phyloP scores from a whole-genome alignment of 1,284 basidiomycete species.

The Leccinum solheimii region DNA sequence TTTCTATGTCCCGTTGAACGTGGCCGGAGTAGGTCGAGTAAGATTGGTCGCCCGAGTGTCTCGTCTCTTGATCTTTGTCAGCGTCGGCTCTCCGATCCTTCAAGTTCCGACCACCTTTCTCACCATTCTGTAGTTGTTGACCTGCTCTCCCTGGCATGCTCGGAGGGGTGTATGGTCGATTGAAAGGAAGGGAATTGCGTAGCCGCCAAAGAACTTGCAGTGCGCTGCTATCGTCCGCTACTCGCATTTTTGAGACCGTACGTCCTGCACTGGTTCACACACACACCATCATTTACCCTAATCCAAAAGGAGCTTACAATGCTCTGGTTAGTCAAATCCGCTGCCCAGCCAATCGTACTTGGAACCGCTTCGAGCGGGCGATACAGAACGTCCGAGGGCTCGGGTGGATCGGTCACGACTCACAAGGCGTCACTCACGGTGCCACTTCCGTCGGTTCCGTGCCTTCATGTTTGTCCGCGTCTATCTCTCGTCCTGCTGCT shows the following conservation, averaged over 20 bases:
- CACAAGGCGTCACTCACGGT: neutral
- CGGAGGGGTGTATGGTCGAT: neutral
- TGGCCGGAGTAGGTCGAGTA: neutral
- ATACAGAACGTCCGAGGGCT: neutral
- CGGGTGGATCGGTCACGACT: neutral
- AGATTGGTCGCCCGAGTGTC: neutral
- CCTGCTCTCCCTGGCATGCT: neutral
- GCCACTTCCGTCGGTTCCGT: neutral
- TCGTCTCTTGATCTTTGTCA: neutral
- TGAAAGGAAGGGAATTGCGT: neutral
- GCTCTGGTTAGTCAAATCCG: neutral
- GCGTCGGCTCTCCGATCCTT: neutral
- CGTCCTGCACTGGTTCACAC: neutral
- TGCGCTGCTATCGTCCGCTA: neutral
- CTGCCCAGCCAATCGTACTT: neutral
- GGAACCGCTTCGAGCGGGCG: neutral
- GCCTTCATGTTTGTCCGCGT: neutral
- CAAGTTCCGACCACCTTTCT: neutral
- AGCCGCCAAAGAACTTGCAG: neutral
- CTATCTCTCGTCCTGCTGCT: neutral
- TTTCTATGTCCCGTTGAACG: neutral
- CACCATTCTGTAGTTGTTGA: neutral
- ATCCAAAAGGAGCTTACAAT: neutral
- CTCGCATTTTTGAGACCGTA: neutral
- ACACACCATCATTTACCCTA: neutral